These are phyloP conservation scores for Boletus vinaceobasis DNA, from an alignment of 768 basidiomycete species.

Conservation along the genomic window DNA sequence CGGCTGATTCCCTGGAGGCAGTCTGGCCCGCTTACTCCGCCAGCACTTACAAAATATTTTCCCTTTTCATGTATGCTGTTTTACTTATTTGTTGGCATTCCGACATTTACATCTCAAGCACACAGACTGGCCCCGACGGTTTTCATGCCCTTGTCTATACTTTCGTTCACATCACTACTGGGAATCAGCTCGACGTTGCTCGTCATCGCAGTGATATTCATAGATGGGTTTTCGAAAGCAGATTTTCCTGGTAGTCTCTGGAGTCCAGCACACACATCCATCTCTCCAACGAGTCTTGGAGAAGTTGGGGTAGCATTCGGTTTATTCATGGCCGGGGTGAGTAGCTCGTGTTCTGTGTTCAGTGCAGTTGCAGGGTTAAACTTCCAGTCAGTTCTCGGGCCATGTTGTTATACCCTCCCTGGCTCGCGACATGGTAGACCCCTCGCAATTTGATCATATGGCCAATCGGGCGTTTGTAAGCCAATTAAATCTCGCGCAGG, in stretches of 20 bases:
- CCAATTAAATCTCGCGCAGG: slow-evolving; percentile 3
- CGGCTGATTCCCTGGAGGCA: slow-evolving; percentile 79
- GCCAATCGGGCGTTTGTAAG: slow-evolving; percentile 84
- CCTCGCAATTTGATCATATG: slow-evolving; percentile 75
- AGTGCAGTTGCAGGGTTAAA: background rate
- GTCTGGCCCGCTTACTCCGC: slow-evolving; percentile 66
- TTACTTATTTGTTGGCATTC: background rate
- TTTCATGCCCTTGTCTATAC: slow-evolving; percentile 78
- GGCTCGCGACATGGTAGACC: slow-evolving; percentile 85
- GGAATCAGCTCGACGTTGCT: slow-evolving; percentile 78
- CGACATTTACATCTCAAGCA: slow-evolving; percentile 2
- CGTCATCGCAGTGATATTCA: slow-evolving; percentile 71
- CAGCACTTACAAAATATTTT: slow-evolving; percentile 71
- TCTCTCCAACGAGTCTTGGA: slow-evolving; percentile 47
- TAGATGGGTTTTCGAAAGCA: slow-evolving; percentile 76
- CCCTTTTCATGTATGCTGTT: slow-evolving; percentile 58
- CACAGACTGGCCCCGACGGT: slow-evolving; percentile 76
- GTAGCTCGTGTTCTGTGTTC: slow-evolving; percentile 17
- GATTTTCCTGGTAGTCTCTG: slow-evolving; percentile 79
- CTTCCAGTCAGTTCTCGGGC: slow-evolving; percentile 65
- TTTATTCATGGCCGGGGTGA: slow-evolving; percentile 87
- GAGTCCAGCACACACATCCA: slow-evolving; percentile 65
- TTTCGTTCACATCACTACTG: slow-evolving; percentile 86
- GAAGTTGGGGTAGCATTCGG: slow-evolving; percentile 82
- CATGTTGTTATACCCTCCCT: slow-evolving; percentile 91